Evolutionary conservation across 768 basidiomycete species (phyloP), one percentile per base, ranked within the genome.

Genomic region (Tylopilus balloui): DNA sequence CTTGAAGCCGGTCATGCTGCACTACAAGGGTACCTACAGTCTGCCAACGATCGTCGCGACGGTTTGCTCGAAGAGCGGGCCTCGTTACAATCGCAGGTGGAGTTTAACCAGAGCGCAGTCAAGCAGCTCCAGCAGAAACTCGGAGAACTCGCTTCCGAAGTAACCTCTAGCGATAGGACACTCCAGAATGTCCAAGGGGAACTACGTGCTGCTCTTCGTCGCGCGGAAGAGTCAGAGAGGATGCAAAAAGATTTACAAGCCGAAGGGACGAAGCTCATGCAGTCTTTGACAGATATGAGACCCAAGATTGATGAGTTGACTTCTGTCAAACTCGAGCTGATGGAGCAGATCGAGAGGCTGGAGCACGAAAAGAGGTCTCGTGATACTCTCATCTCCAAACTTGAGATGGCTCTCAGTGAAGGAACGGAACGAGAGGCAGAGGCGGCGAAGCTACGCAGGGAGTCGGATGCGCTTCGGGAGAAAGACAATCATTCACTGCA

Each of bases 301-400:
- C 80, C 87, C 34, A 92, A 92, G 71, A 82, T 92, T 53, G 83
- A 91, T 19, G 83, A 89, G 62, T 73, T 94, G 46, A 89, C 86
- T 3, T 78, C 81, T 31, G 76, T 73, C 52, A 88, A 84, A 63
- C 69, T 88, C 13, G 79, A 86, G 51, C 74, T 88, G 9, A 73
- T 75, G 37, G 86, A 92, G 52, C 80, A 79, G 57, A 71, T 81
- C 38, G 80, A 79, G 53, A 64, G 67, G 47, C 65, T 89, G 47
- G 75, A 83, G 50, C 72, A 75, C 44, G 71, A 74, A 9, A 54
- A 88, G 50, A 72, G 72, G 32, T 77, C 73, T 52, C 77, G 80
- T 17, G 84, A 88, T 53, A 60, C 67, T 6, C 68, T 72, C 36
- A 86, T 86, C 46, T 73, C 75, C 7, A 75, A 83, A 54, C 75